Evolutionary conservation across 306 rosid species (phyloP).

Genomic region (Hippophae gyantsensis): DNA sequence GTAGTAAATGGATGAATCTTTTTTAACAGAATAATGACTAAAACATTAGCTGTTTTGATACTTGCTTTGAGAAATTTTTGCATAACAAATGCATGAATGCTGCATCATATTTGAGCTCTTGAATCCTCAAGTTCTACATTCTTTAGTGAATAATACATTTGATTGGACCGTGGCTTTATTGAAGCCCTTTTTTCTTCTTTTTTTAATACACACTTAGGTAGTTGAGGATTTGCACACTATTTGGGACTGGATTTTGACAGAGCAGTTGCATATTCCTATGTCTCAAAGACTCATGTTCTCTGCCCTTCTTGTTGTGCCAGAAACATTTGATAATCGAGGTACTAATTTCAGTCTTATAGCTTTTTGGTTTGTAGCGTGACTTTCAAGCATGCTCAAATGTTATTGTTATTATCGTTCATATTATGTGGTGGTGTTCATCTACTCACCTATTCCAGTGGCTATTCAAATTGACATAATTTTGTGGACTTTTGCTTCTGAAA

Average conservation of each 20-base stretch:
- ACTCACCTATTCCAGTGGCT: too few species aligned
- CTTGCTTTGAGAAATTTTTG: not conserved
- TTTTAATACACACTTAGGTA: slow-evolving; percentile 44
- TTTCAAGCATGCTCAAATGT: too few species aligned
- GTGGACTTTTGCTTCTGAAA: too few species aligned
- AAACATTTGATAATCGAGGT: slow-evolving; percentile 91
- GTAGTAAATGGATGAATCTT: not conserved
- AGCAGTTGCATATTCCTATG: slow-evolving; percentile 67
- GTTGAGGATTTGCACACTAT: slow-evolving; percentile 71
- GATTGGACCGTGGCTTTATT: not conserved
- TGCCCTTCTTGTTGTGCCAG: slow-evolving; percentile 78
- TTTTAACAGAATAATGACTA: not conserved
- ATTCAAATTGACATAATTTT: too few species aligned
- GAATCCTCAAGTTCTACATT: too few species aligned
- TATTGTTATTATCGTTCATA: too few species aligned
- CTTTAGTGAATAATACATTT: not conserved
- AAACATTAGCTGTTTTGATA: not conserved
- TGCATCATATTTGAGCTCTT: not conserved
- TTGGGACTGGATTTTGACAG: slow-evolving; percentile 91
- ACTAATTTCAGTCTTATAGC: slow-evolving; percentile 12
- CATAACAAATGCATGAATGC: not conserved
- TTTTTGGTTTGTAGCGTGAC: too few species aligned
- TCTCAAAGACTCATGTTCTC: slow-evolving; percentile 69
- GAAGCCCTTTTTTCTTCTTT: not conserved
- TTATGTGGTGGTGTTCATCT: too few species aligned